Percentiles rank a stretch among this genome's conserved stretches.
phyloP scores from a whole-genome alignment of 1,284 basidiomycete species.

The Leccinum subrobustum region DNA sequence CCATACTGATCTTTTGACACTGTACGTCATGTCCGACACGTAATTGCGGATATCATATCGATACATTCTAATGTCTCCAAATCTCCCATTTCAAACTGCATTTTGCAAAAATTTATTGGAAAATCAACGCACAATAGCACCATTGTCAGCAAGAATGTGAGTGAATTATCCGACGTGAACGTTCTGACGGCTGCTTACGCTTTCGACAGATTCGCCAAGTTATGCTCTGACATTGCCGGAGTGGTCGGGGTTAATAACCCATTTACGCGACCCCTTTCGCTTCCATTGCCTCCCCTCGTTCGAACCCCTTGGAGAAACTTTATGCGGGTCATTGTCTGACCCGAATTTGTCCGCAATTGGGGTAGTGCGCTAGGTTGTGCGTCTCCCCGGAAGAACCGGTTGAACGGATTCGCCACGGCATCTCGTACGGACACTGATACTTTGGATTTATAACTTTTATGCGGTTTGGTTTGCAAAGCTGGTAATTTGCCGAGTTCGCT shows the following conservation, averaged over 20 bases:
- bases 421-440: background rate
- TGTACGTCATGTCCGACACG: slow-evolving; percentile 27
- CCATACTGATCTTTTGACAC: slow-evolving; percentile 23
- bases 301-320: background rate
- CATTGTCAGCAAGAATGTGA: slow-evolving; percentile 68
- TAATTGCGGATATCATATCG: slow-evolving; percentile 19
- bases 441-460: background rate
- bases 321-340: background rate
- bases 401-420: slow-evolving; percentile 8
- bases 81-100: slow-evolving; percentile 2
- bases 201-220: slow-evolving; percentile 49
- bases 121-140: slow-evolving; percentile 41
- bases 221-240: slow-evolving; percentile 43
- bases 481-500: background rate
- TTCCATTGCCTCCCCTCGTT: background rate
- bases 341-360: background rate
- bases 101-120: slow-evolving; percentile 7
- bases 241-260: background rate
- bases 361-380: background rate
- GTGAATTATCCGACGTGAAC: slow-evolving; percentile 32
- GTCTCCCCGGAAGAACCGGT: background rate
- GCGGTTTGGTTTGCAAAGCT: background rate
- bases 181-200: background rate
- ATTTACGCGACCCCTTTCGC: background rate
- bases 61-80: slow-evolving; percentile 19